phyloP scores from a whole-genome alignment of 148 eudicot species.

The Fallopia convolvulus region DNA sequence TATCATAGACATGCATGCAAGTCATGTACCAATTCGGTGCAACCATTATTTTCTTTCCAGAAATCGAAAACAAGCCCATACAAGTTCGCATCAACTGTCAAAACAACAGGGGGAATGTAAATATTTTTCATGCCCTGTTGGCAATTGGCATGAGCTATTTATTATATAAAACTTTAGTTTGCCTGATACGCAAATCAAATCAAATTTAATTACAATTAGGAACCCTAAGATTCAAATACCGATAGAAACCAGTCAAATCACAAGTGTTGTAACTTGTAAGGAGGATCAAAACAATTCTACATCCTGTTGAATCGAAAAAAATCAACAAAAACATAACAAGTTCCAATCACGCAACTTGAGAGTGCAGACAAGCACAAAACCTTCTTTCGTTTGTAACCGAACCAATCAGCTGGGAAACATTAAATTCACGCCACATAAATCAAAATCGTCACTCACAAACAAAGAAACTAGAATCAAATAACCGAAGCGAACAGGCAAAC shows the following conservation, averaged over 20 bases:
- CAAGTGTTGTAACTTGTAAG: not conserved
- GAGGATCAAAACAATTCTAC: not conserved
- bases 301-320: not conserved
- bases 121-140: not conserved
- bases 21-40: not conserved
- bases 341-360: not conserved
- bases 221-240: not conserved
- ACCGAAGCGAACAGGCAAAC: not conserved
- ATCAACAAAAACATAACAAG: not conserved
- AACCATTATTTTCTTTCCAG: not conserved
- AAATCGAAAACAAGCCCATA: not conserved
- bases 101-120: not conserved
- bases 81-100: not conserved
- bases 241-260: not conserved
- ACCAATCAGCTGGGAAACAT: not conserved
- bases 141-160: not conserved
- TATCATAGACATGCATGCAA: conserved; percentile 3
- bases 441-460: not conserved
- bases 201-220: not conserved
- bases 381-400: not conserved
- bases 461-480: not conserved
- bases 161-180: not conserved
- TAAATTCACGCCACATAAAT: not conserved
- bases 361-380: not conserved
- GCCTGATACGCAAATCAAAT: not conserved